Base-by-base conservation (phyloP, 345 rosid genomes). In the Brassica juncea region DNA sequence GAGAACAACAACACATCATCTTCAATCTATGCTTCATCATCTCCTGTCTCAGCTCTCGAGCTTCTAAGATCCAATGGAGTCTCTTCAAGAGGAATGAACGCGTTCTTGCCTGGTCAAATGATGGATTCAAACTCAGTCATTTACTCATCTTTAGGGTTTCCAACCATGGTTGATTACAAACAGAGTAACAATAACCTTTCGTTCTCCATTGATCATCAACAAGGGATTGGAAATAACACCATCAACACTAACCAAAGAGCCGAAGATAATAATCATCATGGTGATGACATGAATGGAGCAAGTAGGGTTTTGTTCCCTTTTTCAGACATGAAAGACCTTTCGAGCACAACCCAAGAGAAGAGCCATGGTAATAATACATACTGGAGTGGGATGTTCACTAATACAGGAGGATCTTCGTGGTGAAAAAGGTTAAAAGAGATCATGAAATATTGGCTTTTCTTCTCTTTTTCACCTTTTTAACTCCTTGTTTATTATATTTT, bases 281-380 rank as follows among this genome's bases (percentile, higher is more conserved):
- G 16, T 62, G 80, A 70, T 70, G 80, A 75, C 7, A 68, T 74
- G 37, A 80, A 70, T 63, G 83, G 79, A 80, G 71, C 68, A 70
- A 75, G 83, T 80, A 80, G 80, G 80, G 55, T 44, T 64, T 75
- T 80, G 76, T 80, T 80, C 55, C 83, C 83, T 10, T 80, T 80
- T 64, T 64, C 83, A 30, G 83, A 80, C 62, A 80, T 80, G 79
- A 80, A 80, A 80, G 82, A 80, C 49, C 78, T 80, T 68, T 68
- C 78, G 10, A 74, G 35, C 80, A 70, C 80, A 27, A 57, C 72
- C 2, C 76, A 75, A 66, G 83, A 75, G 57, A 80, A 80, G 83
- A 65, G 44, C 27, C 68, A 70, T 49, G 79, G 71, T 69, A 74
- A 47, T 80, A 80, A 80, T 44, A 70, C 68, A 47, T 80, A 80